phyloP scores from a whole-genome alignment of 495 filamentous ascomycete genomes.

The Entonaema liquescens region DNA sequence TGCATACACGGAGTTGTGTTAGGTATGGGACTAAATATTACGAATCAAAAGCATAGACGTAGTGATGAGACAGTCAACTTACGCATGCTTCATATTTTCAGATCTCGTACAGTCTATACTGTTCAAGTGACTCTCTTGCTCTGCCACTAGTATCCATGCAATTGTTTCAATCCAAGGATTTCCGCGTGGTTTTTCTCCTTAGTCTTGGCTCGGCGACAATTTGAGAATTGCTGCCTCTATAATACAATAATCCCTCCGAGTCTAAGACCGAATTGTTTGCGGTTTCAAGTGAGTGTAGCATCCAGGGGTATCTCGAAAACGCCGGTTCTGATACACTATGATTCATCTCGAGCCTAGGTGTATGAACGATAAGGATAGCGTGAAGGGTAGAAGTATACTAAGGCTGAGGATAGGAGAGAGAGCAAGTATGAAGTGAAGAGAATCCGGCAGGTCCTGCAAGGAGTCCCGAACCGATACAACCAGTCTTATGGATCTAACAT shows the following conservation, averaged over 20 bases:
- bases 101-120: slow-evolving; percentile 26
- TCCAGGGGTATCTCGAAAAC: slow-evolving; percentile 19
- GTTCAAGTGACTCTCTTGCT: slow-evolving; percentile 1
- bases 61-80: not conserved
- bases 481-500: not conserved
- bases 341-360: slow-evolving; percentile 27
- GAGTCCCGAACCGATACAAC: not conserved
- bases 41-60: slow-evolving; percentile 18
- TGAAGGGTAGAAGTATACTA: not conserved
- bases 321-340: slow-evolving; percentile 9
- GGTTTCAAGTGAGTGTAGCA: not conserved
- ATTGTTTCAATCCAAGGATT: slow-evolving; percentile 5
- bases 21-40: slow-evolving; percentile 10
- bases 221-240: not conserved
- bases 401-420: not conserved
- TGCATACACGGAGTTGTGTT: slow-evolving; percentile 21
- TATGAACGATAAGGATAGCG: slow-evolving; percentile 9
- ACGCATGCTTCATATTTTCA: slow-evolving; percentile 22
- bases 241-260: not conserved
- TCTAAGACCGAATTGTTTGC: not conserved
- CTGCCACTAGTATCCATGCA: not conserved
- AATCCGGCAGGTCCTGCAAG: not conserved
- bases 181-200: not conserved
- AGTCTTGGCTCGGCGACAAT: not conserved
- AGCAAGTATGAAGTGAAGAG: not conserved